phyloP scores from a whole-genome alignment of 306 rosid genomes.

The Hylodesmum podocarpum region DNA sequence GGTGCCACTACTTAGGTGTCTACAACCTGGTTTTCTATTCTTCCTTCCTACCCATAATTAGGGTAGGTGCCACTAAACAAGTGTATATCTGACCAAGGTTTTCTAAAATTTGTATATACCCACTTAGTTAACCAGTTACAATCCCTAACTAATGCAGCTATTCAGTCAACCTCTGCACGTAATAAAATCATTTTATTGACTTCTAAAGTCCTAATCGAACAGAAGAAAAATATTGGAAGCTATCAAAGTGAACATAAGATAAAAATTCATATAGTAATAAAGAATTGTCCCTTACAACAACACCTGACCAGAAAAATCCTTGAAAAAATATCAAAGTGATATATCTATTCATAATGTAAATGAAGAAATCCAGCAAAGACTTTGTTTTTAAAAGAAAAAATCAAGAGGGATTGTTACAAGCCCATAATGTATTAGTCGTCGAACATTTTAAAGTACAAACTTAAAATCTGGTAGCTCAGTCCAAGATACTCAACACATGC shows the following conservation, averaged over 20 bases:
- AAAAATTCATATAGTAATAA: not conserved
- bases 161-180: not conserved
- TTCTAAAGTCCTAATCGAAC: not conserved
- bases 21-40: not conserved
- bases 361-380: not conserved
- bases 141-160: not conserved
- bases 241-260: not conserved
- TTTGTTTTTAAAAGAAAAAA: not conserved
- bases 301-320: not conserved
- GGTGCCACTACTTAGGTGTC: too few species aligned
- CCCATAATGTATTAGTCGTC: not conserved
- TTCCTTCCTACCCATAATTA: not conserved
- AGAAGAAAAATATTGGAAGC: too few species aligned
- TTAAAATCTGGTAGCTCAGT: not conserved
- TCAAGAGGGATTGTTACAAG: not conserved
- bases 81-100: not conserved
- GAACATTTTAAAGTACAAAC: not conserved
- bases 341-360: not conserved
- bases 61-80: not conserved
- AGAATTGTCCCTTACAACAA: not conserved
- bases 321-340: not conserved
- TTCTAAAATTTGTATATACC: not conserved
- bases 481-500: conserved; percentile 15
- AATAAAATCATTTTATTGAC: not conserved
- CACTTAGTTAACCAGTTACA: not conserved